phyloP scores from a whole-genome alignment of 805 yeast genomes.

The Barnettozyma californica region DNA sequence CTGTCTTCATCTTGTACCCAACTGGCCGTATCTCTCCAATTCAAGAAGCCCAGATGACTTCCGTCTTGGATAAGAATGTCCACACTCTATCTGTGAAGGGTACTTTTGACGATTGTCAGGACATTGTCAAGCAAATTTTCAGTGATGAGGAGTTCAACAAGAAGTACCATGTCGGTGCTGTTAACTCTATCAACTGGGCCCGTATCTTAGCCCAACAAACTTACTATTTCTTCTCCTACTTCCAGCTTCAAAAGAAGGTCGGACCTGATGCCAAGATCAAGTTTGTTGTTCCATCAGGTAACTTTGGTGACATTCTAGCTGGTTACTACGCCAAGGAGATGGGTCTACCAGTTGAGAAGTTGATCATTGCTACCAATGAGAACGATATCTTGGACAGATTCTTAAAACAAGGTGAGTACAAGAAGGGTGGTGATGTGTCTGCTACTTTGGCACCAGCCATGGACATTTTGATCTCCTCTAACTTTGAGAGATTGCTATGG shows the following conservation, averaged over 20 bases:
- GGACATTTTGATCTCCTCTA: conserved; percentile 94
- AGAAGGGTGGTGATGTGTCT: conserved; percentile 68
- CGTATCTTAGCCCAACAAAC: conserved; percentile 97
- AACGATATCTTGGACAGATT: conserved; percentile 94
- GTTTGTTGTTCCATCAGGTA: conserved; percentile 95
- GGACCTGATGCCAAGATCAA: conserved; percentile 49
- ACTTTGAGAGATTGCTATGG: conserved; percentile 96
- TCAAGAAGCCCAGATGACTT: conserved; percentile 98
- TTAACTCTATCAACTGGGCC: conserved; percentile 98
- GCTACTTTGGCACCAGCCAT: conserved; percentile 96
- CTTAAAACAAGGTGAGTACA: conserved; percentile 79
- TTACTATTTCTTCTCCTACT: conserved; percentile 89
- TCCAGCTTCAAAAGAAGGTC: conserved; percentile 49
- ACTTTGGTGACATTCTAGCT: conserved; percentile 96
- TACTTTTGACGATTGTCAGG: conserved; percentile 98
- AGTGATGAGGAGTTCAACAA: conserved; percentile 85
- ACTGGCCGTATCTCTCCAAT: conserved; percentile 96
- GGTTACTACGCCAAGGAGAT: conserved; percentile 91
- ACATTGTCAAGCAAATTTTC: conserved; percentile 87
- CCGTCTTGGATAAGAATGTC: conserved; percentile 87
- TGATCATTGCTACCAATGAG: conserved; percentile 92
- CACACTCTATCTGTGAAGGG: conserved; percentile 95
- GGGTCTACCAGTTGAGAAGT: conserved; percentile 87
- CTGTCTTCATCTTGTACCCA: conserved; percentile 93
- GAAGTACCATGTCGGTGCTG: conserved; percentile 93